Conservation (phyloP, 2,329 filamentous ascomycete genomes). For the Neoscytalidium dimidiatum region DNA sequence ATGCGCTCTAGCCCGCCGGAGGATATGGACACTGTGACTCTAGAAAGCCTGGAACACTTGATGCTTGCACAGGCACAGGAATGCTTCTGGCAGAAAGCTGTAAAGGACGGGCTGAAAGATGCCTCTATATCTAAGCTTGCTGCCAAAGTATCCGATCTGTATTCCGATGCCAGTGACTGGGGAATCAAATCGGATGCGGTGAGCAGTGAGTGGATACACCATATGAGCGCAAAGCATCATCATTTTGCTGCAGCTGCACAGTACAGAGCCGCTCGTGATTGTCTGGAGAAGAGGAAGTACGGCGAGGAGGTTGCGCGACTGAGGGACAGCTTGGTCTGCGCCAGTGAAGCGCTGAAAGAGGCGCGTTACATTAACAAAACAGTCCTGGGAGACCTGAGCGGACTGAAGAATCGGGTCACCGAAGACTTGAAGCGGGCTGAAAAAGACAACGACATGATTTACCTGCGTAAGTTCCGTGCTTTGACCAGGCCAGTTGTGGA, state of each 20-base stretch:
- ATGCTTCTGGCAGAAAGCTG: constrained; percentile 97
- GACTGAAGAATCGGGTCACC: constrained; percentile 76
- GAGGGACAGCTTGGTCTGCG: constrained; percentile 77
- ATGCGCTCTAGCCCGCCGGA: constrained; percentile 83
- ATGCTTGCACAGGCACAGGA: constrained; percentile 93
- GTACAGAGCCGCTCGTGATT: constrained; percentile 86
- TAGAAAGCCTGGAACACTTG: constrained; percentile 80
- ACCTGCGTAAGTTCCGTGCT: constrained; percentile 62
- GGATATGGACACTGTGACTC: constrained; percentile 88
- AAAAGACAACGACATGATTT: constrained; percentile 96
- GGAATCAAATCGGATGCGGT: constrained; percentile 87
- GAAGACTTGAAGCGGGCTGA: constrained; percentile 91
- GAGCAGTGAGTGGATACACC: constrained; percentile 95
- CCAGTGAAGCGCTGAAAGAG: constrained; percentile 85
- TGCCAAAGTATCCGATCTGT: constrained; percentile 87
- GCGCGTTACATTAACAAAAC: constrained; percentile 77
- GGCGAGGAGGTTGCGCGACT: constrained; percentile 92
- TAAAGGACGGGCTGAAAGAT: constrained; percentile 91
- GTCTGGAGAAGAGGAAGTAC: constrained; percentile 89
- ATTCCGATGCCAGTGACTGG: constrained; percentile 79
- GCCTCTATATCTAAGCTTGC: constrained; percentile 88
- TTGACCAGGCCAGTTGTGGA: too few species aligned
- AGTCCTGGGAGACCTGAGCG: constrained; percentile 79
- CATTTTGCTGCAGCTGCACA: constrained; percentile 96
- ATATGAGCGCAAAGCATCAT: constrained; percentile 94